These are phyloP conservation scores for Schwanniomyces etchellsii DNA, from an alignment of 1,139 yeast genomes.

Conservation along the genomic window DNA sequence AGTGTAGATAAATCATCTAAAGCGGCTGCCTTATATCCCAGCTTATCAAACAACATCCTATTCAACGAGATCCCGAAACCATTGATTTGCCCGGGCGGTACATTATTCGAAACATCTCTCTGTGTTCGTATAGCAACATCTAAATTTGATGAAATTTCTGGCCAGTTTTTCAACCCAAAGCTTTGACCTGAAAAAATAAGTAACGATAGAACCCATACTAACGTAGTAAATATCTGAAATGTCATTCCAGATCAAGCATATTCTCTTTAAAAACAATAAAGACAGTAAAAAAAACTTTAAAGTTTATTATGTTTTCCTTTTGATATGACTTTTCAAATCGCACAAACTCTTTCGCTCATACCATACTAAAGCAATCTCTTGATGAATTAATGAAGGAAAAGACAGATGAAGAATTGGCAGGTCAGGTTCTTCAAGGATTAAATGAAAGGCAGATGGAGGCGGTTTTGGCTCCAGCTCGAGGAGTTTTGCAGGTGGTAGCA, in stretches of 20 bases:
- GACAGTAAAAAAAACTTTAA: neutral
- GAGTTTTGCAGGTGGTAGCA: constrained; percentile 71
- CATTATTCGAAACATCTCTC: constrained; percentile 55
- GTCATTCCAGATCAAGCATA: no score
- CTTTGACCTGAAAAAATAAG: neutral
- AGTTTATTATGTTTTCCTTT: neutral
- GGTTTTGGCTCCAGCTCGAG: constrained; percentile 47
- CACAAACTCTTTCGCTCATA: no score
- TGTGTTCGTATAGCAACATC: constrained; percentile 52
- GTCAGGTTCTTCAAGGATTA: constrained; percentile 17
- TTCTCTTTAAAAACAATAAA: neutral
- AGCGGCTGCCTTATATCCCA: constrained; percentile 46
- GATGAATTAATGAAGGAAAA: neutral
- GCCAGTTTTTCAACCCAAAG: constrained; percentile 14
- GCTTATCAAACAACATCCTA: constrained; percentile 40
- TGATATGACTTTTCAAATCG: no score
- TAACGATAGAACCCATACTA: no score
- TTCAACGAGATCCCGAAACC: constrained; percentile 56
- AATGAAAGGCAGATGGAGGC: constrained; percentile 59
- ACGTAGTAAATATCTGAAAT: no score
- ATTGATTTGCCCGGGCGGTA: constrained; percentile 54
- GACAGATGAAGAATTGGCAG: neutral
- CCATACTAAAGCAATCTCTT: no score
- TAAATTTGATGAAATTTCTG: constrained; percentile 8
- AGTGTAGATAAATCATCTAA: constrained; percentile 31